phyloP scores from a whole-genome alignment of 2,329 filamentous ascomycete species.

The Fonsecaea pedrosoi region DNA sequence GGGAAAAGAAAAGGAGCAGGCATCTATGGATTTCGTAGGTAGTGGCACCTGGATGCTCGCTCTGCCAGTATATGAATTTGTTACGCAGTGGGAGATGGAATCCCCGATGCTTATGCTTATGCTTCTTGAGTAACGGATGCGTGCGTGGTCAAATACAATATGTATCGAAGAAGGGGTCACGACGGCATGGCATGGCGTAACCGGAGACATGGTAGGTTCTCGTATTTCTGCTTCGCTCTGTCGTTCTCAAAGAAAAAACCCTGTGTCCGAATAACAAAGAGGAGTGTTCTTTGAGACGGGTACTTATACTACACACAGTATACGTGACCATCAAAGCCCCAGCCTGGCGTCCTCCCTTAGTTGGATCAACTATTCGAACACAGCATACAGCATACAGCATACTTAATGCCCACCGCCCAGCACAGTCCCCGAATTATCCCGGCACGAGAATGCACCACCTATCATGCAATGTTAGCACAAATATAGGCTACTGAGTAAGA shows the following conservation, averaged over 20 bases:
- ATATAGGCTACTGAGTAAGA: neutral
- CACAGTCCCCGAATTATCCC: slow-evolving; percentile 38
- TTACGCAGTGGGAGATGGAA: no score
- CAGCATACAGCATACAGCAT: no score
- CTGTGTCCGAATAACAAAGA: neutral
- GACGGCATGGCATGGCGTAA: no score
- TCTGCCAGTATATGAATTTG: no score
- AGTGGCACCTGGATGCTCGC: no score
- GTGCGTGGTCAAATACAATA: no score
- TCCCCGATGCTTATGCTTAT: no score
- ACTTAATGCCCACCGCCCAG: neutral
- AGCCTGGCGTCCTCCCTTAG: neutral
- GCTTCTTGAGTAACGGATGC: no score
- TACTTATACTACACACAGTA: neutral
- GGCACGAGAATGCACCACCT: slow-evolving; percentile 42
- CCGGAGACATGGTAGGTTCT: no score
- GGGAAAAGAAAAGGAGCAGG: no score
- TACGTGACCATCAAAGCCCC: neutral
- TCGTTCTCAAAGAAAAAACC: neutral
- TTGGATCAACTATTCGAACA: neutral
- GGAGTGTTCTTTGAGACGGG: neutral
- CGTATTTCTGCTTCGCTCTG: neutral
- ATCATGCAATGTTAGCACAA: slow-evolving; percentile 9
- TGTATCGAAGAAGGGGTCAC: no score
- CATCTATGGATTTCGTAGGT: no score